A percentile compares a stretch with the other conserved stretches of the same genome.
Conservation (phyloP, 352 stramenopile species). For the Phytophthora rubi region DNA sequence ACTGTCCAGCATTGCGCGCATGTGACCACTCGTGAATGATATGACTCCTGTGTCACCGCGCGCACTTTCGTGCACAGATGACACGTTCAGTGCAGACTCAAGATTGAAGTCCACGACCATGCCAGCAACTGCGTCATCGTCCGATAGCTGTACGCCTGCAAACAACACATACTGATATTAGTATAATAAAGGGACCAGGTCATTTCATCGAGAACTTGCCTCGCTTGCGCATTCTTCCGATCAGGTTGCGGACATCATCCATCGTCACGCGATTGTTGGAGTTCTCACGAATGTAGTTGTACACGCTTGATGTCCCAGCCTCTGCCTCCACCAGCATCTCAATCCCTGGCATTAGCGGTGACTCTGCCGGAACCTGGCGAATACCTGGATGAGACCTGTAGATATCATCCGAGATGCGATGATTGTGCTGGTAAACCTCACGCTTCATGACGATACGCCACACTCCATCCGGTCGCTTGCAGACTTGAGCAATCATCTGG, state of each 20-base stretch:
- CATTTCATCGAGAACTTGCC: background rate
- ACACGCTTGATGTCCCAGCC: conserved; percentile 5
- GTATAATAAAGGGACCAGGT: background rate
- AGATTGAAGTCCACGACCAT: conserved; percentile 18
- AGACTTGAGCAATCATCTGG: background rate
- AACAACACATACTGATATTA: background rate
- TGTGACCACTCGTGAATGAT: conserved; percentile 5
- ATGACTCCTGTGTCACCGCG: conserved; percentile 18
- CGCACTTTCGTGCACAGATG: conserved; percentile 4
- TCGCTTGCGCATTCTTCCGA: background rate
- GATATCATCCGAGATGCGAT: conserved; percentile 1
- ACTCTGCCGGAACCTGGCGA: conserved; percentile 11
- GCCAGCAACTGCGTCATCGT: conserved; percentile 9
- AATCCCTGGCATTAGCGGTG: conserved; percentile 5
- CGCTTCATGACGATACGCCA: conserved; percentile 11
- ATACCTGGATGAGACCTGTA: conserved; percentile 27
- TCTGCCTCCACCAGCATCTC: conserved; percentile 12
- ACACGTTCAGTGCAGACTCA: background rate
- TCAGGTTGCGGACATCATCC: background rate
- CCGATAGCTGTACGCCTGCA: background rate
- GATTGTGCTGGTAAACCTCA: conserved; percentile 1
- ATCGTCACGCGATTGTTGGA: conserved; percentile 13
- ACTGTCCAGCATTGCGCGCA: conserved; percentile 8
- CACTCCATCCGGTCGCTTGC: background rate
- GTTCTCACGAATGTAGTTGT: conserved; percentile 18